phyloP scores from a whole-genome alignment of 2,329 filamentous ascomycete species.

The Fusarium sp. region DNA sequence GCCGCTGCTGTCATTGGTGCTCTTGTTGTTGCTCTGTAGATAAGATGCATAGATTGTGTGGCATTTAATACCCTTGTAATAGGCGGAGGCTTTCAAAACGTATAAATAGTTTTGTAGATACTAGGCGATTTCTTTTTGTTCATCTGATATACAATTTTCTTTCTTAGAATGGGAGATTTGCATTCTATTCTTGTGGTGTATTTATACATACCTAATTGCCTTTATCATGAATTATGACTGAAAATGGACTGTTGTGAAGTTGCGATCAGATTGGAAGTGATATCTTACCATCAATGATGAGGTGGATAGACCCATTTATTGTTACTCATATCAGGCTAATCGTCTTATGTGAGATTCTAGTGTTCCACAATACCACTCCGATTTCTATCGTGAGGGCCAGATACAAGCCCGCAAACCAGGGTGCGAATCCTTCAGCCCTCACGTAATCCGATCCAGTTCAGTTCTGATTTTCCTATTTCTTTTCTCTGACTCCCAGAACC shows the following conservation, averaged over 20 bases:
- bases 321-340: too few relatives aligned
- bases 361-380: background rate
- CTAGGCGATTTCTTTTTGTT: conserved; percentile 11
- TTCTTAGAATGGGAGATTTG: conserved; percentile 11
- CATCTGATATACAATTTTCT: background rate
- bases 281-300: too few relatives aligned
- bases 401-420: background rate
- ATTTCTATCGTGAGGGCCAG: background rate
- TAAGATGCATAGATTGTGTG: conserved; percentile 1
- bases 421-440: background rate
- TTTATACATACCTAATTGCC: conserved; percentile 17
- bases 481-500: background rate
- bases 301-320: too few relatives aligned
- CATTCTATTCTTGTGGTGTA: conserved; percentile 2
- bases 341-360: background rate
- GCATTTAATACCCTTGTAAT: conserved; percentile 32
- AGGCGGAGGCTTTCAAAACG: conserved; percentile 11
- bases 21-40: conserved; percentile 28
- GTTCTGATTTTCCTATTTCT: background rate
- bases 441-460: background rate
- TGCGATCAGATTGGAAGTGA: too few relatives aligned
- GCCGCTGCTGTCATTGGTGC: conserved; percentile 24
- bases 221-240: conserved; percentile 17
- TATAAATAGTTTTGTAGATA: conserved; percentile 32
- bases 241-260: background rate